Evolutionary conservation across 345 rosid species (phyloP), one percentile per base, ranked within the genome.

Genomic region (Citrus cavaleriei): DNA sequence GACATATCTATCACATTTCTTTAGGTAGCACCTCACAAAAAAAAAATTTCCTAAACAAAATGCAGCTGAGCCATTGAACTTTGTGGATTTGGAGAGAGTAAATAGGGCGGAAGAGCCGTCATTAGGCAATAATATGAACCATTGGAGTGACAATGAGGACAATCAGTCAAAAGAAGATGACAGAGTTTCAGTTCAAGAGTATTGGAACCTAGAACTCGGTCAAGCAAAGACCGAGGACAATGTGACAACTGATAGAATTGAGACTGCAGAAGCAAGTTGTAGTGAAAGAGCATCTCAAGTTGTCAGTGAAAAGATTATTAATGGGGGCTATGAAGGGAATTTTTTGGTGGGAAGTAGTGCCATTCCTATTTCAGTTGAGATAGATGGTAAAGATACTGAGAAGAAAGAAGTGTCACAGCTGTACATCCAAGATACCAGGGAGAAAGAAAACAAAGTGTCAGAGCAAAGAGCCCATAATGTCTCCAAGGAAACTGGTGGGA

Each of bases 11-110:
- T 55, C 37, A 63, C 67, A 6, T 40, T 70, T 4, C 30, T 60
- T 78, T 25, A 21, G 14, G 60, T 63, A 28, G 54, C 66, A 46
- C 32, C 69, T 62, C 65, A 54, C 30, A n/a, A n/a, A n/a, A n/a
- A n/a, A n/a, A n/a, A n/a, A n/a, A n/a, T n/a, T n/a, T n/a, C 7
- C 13, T 10, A 12, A 51, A 66, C 22, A 35, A 42, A 72, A 18
- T 77, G 57, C 51, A 78, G 81, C 68, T 73, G 40, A 81, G 59
- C 49, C 75, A 68, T 62, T 60, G 27, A 76, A 64, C 68, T 7
- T 30, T 62, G 42, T 55, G 27, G 80, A 49, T 54, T 24, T 42
- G 13, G 74, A 77, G 70, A 72, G 79, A 69, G 72, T 34, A 60
- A 22, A 32, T 9, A 81, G 49, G 75, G 73, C 49, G 38, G 77